These are phyloP conservation scores for Diutina neorugosa DNA, from an alignment of 1,139 yeast genomes.

Conservation along the genomic window DNA sequence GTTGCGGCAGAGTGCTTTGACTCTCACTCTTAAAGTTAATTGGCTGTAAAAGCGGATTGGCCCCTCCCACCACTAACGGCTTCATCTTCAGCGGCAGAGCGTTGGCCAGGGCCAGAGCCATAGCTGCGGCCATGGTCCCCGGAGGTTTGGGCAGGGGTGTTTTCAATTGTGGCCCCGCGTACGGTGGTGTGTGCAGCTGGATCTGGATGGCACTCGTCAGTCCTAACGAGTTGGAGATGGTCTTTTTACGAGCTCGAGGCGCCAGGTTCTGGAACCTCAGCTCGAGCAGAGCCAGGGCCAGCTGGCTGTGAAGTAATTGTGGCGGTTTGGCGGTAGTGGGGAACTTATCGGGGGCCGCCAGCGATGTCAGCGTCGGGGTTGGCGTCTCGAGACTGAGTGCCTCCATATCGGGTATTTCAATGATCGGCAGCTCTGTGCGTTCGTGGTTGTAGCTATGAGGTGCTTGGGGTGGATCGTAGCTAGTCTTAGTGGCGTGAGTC, in stretches of 20 bases:
- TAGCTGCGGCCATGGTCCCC: not conserved
- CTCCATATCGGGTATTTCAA: constrained; percentile 36
- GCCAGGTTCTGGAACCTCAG: constrained; percentile 5
- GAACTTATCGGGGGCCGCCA: constrained; percentile 1
- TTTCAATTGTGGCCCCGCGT: constrained; percentile 9
- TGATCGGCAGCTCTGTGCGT: constrained; percentile 24
- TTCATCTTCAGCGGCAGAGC: constrained; percentile 41
- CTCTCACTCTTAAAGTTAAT: constrained; percentile 30
- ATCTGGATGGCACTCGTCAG: not conserved
- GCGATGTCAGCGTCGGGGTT: not conserved
- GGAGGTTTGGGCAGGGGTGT: constrained; percentile 3
- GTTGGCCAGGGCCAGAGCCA: not conserved
- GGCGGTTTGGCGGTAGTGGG: constrained; percentile 33
- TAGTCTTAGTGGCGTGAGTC: not conserved
- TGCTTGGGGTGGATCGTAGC: not conserved
- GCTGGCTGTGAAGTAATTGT: constrained; percentile 35
- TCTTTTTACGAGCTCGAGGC: constrained; percentile 23
- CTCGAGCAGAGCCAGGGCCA: constrained; percentile 33
- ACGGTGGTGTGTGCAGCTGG: constrained; percentile 27
- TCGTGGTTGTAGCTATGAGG: not conserved
- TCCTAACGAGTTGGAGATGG: constrained; percentile 24
- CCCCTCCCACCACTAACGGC: constrained; percentile 30
- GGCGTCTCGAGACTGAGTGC: constrained; percentile 12
- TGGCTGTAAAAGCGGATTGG: constrained; percentile 47
- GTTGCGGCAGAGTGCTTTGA: not conserved